Evolutionary conservation across 768 basidiomycete species (phyloP), one percentile per base, ranked within the genome.

Genomic region (Gloeopeniophorella convolvens): DNA sequence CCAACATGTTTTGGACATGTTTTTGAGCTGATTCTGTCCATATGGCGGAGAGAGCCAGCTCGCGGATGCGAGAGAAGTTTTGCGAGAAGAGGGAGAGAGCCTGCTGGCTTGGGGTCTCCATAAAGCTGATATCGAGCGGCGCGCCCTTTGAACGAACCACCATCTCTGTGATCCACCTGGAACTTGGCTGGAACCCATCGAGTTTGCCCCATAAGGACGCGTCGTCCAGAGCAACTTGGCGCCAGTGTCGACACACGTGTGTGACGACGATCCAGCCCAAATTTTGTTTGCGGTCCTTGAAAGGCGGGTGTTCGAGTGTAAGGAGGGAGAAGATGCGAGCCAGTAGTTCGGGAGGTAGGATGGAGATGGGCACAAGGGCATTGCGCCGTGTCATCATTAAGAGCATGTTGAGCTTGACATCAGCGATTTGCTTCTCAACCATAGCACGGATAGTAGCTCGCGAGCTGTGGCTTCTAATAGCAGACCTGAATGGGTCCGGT

Each of bases 191-290:
- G 15, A 39, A 9, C 1, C 51, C 34, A 4, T 18, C 16, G 35
- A 56, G 32, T 7, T 32, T 33, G 35, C 33, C 30, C 55, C 55
- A 54, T 21, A 48, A 30, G 3, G 21, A 30, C 10, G 51, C 32
- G 4, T 56, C 40, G 13, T 32, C 45, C 16, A 56, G 24, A n/a
- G 55, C 51, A 12, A 51, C 35, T 7, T 46, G 39, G 27, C 51
- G 51, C 55, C 55, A 56, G 31, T 43, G 35, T 13, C 27, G 51
- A 31, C 55, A 56, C 10, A 56, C 55, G 27, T 56, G 55, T 10
- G 55, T 56, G 13, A 24, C 42, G 3, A 1, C n/a, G 13, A 52
- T 52, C 51, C 51, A 52, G 33, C 51, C 51, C 18, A 52, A 37
- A 11, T 20, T 23, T 28, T 12, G n/a, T 13, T 24, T 5, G 5